Percentiles rank a stretch among this genome's conserved stretches.
phyloP scores from a whole-genome alignment of 208 protist genomes.

The Porcisia deanei region DNA sequence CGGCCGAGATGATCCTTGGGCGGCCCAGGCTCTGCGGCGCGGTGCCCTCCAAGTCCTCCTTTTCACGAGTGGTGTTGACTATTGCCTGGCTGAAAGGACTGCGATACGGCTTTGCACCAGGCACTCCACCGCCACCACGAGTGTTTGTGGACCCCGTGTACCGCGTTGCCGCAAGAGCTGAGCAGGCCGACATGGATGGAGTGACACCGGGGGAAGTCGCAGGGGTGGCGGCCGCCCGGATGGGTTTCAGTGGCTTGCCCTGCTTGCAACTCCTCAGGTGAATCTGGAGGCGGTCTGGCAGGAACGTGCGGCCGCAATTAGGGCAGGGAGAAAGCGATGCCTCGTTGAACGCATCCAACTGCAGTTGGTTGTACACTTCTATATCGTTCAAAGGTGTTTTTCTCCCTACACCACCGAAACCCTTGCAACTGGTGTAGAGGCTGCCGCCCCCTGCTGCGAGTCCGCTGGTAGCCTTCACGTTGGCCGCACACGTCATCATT shows the following conservation, averaged over 20 bases:
- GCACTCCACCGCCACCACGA: conserved; percentile 21
- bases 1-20: not conserved
- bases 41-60: conserved; percentile 6
- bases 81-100: not conserved
- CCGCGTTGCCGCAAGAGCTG: conserved; percentile 21
- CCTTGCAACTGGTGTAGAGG: not conserved
- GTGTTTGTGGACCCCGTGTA: conserved; percentile 21
- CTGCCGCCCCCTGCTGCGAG: not conserved
- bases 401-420: conserved; percentile 17
- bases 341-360: conserved; percentile 78
- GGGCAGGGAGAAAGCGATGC: conserved; percentile 74
- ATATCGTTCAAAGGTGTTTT: conserved; percentile 23
- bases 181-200: not conserved
- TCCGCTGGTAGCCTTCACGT: conserved; percentile 7
- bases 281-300: conserved; percentile 88
- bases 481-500: conserved; percentile 33
- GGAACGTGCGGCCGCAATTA: conserved; percentile 91
- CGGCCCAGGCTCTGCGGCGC: conserved; percentile 3
- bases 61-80: not conserved
- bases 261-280: conserved; percentile 90
- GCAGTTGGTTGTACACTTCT: conserved; percentile 79
- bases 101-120: not conserved
- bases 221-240: conserved; percentile 65
- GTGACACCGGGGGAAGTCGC: conserved; percentile 42
- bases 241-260: conserved; percentile 37